Percentiles rank a stretch among this genome's conserved stretches.
These are phyloP conservation scores for Colletotrichum somersetense DNA, from an alignment of 2,329 filamentous ascomycete species.

Conservation along the genomic window DNA sequence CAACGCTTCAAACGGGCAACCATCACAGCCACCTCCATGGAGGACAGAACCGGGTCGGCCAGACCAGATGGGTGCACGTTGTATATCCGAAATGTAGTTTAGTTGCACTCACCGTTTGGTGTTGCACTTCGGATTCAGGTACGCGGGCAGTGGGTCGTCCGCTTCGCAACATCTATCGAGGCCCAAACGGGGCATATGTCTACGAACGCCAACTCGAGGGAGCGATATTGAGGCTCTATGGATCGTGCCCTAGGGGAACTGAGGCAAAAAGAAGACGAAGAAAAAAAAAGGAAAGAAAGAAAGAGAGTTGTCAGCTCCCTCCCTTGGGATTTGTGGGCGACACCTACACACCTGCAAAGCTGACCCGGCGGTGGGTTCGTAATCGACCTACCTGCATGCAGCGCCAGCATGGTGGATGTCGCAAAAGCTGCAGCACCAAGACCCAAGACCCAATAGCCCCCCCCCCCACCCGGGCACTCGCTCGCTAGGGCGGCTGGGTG, in stretches of 20 bases:
- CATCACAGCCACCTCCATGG: constrained; percentile 37
- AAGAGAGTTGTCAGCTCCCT: background rate
- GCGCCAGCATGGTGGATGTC: constrained; percentile 38
- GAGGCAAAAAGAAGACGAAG: background rate
- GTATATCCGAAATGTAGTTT: constrained; percentile 12
- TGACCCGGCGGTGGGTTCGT: constrained; percentile 30
- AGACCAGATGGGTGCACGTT: constrained; percentile 21
- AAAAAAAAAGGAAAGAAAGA: background rate
- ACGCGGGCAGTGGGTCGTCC: constrained; percentile 1
- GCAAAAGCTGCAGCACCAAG: constrained; percentile 32
- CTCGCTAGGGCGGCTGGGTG: constrained; percentile 32
- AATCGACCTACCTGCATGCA: constrained; percentile 34
- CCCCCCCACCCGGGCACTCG: background rate
- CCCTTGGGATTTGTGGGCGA: constrained; percentile 23
- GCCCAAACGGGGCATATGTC: background rate
- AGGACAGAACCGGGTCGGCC: constrained; percentile 3
- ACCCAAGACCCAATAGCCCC: constrained; percentile 17
- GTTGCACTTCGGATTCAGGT: constrained; percentile 35
- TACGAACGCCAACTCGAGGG: background rate
- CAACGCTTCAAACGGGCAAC: constrained; percentile 33
- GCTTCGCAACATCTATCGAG: background rate
- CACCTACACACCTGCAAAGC: constrained; percentile 25
- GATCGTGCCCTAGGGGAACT: background rate
- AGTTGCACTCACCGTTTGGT: constrained; percentile 28
- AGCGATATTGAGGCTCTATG: constrained; percentile 30